Evolutionary conservation across 352 stramenopile species (phyloP).

Genomic region (Globisporangium nodosum): DNA sequence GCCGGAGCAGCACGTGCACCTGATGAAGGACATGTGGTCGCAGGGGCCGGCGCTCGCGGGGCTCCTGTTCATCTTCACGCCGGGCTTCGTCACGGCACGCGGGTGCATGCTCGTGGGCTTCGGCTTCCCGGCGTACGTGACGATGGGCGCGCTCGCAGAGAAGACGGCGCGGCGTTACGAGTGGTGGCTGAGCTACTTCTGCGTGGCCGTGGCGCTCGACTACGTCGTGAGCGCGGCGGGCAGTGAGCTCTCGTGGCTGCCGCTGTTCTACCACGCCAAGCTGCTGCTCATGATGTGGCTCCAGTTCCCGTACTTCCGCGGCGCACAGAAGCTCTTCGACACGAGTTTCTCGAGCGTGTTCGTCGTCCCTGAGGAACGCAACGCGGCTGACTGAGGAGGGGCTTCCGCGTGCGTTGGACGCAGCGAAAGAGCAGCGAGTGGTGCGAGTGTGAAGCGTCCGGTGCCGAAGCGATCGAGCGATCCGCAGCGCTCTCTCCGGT

Average conservation of each 20-base stretch:
- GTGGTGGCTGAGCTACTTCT: conserved; percentile 86
- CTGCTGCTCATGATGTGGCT: conserved; percentile 83
- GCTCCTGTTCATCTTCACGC: conserved; percentile 83
- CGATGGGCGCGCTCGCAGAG: conserved; percentile 69
- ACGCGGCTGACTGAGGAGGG: conserved; percentile 14
- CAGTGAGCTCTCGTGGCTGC: conserved; percentile 65
- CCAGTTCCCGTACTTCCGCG: conserved; percentile 89
- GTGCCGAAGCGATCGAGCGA: too few species aligned
- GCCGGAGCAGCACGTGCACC: conserved; percentile 54
- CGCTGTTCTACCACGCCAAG: conserved; percentile 85
- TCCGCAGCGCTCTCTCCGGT: neutral
- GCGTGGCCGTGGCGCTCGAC: conserved; percentile 59
- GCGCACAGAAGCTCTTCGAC: conserved; percentile 80
- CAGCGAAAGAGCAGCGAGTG: neutral
- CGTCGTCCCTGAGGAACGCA: conserved; percentile 26
- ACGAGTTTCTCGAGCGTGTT: conserved; percentile 69
- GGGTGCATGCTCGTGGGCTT: conserved; percentile 73
- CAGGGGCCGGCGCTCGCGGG: conserved; percentile 71
- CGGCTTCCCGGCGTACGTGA: conserved; percentile 80
- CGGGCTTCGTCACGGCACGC: conserved; percentile 72
- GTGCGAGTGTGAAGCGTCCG: neutral
- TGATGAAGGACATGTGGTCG: conserved; percentile 73
- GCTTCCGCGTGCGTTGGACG: neutral
- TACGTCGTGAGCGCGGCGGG: conserved; percentile 58
- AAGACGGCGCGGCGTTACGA: conserved; percentile 77